Evolutionary conservation across 2,329 filamentous ascomycete genomes (phyloP).

Genomic region (Camptophora hylomeconis): DNA sequence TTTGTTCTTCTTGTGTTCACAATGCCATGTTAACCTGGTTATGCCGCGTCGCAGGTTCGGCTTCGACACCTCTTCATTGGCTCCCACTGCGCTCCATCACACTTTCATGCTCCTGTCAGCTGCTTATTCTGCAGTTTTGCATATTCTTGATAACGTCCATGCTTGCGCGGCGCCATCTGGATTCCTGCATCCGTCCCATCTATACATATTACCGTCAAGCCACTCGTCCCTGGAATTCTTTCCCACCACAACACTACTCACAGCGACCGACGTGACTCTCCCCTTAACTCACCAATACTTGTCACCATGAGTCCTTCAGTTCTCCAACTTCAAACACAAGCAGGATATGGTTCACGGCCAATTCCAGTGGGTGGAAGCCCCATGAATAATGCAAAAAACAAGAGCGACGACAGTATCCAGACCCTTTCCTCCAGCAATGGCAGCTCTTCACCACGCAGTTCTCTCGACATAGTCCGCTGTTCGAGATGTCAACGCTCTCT

Average conservation of each 20-base stretch:
- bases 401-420: constrained; percentile 14
- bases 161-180: not conserved
- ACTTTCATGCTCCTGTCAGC: not conserved
- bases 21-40: too few relatives aligned
- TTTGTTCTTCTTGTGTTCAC: too few relatives aligned
- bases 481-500: constrained; percentile 35
- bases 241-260: not conserved
- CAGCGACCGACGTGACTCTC: not conserved
- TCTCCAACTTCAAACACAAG: constrained; percentile 13
- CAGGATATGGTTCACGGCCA: constrained; percentile 9
- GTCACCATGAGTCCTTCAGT: constrained; percentile 9
- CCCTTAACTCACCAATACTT: not conserved
- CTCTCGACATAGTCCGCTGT: constrained; percentile 33
- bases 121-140: not conserved
- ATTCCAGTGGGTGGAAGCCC: constrained; percentile 4
- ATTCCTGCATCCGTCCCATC: constrained; percentile 1
- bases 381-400: constrained; percentile 5
- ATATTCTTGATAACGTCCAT: not conserved
- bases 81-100: too few relatives aligned
- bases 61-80: too few relatives aligned
- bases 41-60: too few relatives aligned
- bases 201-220: not conserved
- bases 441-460: constrained; percentile 11
- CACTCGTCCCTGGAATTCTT: not conserved
- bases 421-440: constrained; percentile 11